Percentiles rank a stretch among this genome's conserved stretches.
phyloP scores from a whole-genome alignment of 1,284 basidiomycete species.

The Cerioporus squamosus region DNA sequence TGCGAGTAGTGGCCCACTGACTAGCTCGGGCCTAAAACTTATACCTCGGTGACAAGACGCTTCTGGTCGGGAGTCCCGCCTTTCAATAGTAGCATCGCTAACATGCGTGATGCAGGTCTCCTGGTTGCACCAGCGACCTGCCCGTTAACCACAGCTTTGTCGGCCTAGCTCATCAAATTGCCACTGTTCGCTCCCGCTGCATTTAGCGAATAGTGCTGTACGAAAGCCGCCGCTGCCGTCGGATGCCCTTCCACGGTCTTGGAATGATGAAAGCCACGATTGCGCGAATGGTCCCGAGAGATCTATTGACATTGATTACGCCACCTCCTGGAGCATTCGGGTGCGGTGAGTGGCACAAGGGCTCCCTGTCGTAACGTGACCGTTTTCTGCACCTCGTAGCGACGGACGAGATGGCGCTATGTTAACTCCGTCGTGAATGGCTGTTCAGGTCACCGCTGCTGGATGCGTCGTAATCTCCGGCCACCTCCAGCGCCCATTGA shows the following conservation, averaged over 20 bases:
- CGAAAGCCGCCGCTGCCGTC: constrained; percentile 1
- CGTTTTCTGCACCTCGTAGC: neutral
- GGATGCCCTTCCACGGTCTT: neutral
- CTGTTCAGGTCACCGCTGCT: too few species aligned
- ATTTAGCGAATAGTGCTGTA: neutral
- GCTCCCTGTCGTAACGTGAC: neutral
- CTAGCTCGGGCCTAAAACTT: neutral
- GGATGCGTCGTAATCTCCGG: too few species aligned
- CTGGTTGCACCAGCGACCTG: neutral
- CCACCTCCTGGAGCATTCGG: too few species aligned
- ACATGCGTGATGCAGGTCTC: neutral
- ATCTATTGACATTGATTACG: too few species aligned
- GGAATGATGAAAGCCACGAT: neutral
- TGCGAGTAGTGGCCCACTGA: neutral
- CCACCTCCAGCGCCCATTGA: too few species aligned
- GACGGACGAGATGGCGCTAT: neutral
- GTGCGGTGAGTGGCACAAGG: too few species aligned
- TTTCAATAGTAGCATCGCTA: neutral
- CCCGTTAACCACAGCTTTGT: neutral
- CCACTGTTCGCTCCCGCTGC: constrained; percentile 9
- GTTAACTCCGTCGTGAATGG: too few species aligned
- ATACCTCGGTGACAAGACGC: too few species aligned
- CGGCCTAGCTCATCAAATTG: neutral
- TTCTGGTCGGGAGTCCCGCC: too few species aligned
- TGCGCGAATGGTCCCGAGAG: too few species aligned